Conservation (phyloP, 345 rosid genomes). For the Durio zibethinus region DNA sequence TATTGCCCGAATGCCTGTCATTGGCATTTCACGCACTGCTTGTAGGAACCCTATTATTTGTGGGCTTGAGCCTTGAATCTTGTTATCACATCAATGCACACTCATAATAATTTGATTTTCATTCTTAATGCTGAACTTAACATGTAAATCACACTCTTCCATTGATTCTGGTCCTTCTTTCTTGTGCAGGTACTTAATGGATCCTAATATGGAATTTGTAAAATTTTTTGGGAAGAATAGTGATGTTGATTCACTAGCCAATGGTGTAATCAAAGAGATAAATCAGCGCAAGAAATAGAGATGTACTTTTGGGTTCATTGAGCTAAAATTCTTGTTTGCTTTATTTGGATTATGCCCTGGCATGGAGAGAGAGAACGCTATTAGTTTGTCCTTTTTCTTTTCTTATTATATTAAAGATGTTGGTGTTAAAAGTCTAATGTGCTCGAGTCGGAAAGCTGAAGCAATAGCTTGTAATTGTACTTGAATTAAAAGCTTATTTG, state of each 20-base stretch:
- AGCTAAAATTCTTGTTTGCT: conserved; percentile 24
- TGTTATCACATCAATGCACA: background rate
- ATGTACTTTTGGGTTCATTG: background rate
- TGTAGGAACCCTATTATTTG: background rate
- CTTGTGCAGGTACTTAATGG: conserved; percentile 78
- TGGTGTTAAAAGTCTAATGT: background rate
- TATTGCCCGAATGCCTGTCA: no score
- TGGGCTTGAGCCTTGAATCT: background rate
- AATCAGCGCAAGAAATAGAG: conserved; percentile 47
- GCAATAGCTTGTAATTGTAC: background rate
- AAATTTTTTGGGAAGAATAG: conserved; percentile 92
- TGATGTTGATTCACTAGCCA: conserved; percentile 65
- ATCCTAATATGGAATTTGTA: conserved; percentile 77
- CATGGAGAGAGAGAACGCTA: background rate
- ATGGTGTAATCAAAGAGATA: conserved; percentile 72
- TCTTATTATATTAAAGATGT: background rate
- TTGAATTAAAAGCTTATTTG: background rate
- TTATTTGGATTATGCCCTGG: background rate
- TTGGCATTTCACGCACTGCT: no score
- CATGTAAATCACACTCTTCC: background rate
- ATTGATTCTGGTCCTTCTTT: background rate
- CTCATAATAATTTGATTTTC: background rate
- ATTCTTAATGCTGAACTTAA: background rate
- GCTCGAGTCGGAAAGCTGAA: no score
- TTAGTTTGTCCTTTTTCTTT: background rate